Conservation (phyloP, 2,329 filamentous ascomycete species). For the Claviceps maximensis region DNA sequence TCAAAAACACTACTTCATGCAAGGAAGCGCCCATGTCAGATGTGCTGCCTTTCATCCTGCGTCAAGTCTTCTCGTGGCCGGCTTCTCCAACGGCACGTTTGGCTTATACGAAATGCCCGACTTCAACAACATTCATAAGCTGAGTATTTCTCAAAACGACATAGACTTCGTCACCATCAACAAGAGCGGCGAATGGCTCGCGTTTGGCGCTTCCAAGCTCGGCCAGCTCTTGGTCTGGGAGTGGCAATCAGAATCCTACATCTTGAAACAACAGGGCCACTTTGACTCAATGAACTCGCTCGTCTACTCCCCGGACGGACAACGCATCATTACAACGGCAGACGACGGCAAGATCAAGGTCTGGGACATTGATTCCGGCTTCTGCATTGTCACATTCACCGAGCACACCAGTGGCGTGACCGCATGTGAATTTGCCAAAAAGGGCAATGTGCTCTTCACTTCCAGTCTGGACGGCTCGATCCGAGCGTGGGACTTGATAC, state of each 20-base stretch:
- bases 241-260: conserved; percentile 98
- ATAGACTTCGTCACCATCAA: conserved; percentile 95
- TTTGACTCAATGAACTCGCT: conserved; percentile 92
- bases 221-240: conserved; percentile 98
- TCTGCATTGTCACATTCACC: conserved; percentile 96
- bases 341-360: conserved; percentile 98
- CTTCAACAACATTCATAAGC: conserved; percentile 86
- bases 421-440: conserved; percentile 86
- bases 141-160: conserved; percentile 89
- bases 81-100: conserved; percentile 90
- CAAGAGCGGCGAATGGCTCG: conserved; percentile 88
- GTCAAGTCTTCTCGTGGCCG: conserved; percentile 86
- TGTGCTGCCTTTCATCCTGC: conserved; percentile 82
- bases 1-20: conserved; percentile 88
- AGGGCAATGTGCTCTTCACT: conserved; percentile 91
- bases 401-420: conserved; percentile 93
- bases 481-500: conserved; percentile 87
- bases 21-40: conserved; percentile 71
- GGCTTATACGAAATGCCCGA: conserved; percentile 91
- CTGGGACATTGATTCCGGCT: conserved; percentile 92
- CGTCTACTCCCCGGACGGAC: conserved; percentile 85
- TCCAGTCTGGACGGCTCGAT: conserved; percentile 89
- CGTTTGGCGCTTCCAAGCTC: conserved; percentile 88
- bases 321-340: conserved; percentile 81
- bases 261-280: conserved; percentile 94